A percentile compares a stretch with the other conserved stretches of the same genome.
These are phyloP conservation scores for Yamadazyma conglobata DNA, from an alignment of 1,139 yeast species.

Conservation along the genomic window DNA sequence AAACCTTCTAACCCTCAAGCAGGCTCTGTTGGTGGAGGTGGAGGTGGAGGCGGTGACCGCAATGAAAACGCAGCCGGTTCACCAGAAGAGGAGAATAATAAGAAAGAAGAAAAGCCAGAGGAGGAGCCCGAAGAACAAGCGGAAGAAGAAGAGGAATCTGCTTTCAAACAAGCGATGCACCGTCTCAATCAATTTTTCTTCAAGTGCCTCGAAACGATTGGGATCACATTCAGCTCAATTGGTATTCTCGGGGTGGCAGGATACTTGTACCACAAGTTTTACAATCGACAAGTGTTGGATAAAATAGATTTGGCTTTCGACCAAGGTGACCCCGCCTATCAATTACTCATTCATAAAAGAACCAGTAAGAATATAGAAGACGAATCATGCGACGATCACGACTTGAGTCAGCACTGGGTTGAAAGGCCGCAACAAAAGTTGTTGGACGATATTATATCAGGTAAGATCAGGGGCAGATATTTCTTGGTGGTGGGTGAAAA, in stretches of 20 bases:
- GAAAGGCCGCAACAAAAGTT: conserved; percentile 65
- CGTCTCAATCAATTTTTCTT: conserved; percentile 17
- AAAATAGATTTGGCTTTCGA: conserved; percentile 70
- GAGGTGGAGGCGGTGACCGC: conserved; percentile 9
- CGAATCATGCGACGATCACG: conserved; percentile 17
- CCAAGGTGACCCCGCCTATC: conserved; percentile 64
- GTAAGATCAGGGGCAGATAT: conserved; percentile 63
- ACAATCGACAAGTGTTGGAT: conserved; percentile 54
- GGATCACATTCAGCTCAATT: conserved; percentile 72
- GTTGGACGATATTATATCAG: conserved; percentile 63
- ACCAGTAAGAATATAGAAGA: conserved; percentile 29
- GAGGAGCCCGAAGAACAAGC: conserved; percentile 14
- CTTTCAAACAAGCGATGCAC: conserved; percentile 12
- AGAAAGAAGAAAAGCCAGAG: conserved; percentile 15
- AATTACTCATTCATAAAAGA: conserved; percentile 49
- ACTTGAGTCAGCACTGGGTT: conserved; percentile 50
- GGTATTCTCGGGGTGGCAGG: conserved; percentile 74
- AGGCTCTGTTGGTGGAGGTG: conserved; percentile 8
- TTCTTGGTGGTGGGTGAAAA: conserved; percentile 76
- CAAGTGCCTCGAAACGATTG: conserved; percentile 68
- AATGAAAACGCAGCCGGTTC: conserved; percentile 1
- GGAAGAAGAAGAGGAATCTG: conserved; percentile 14
- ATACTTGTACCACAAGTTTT: conserved; percentile 59
- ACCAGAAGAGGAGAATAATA: conserved; percentile 11
- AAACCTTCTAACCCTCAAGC: too few species aligned